These are phyloP conservation scores for Ogataea naganishii DNA, from an alignment of 805 yeast genomes.

Conservation along the genomic window DNA sequence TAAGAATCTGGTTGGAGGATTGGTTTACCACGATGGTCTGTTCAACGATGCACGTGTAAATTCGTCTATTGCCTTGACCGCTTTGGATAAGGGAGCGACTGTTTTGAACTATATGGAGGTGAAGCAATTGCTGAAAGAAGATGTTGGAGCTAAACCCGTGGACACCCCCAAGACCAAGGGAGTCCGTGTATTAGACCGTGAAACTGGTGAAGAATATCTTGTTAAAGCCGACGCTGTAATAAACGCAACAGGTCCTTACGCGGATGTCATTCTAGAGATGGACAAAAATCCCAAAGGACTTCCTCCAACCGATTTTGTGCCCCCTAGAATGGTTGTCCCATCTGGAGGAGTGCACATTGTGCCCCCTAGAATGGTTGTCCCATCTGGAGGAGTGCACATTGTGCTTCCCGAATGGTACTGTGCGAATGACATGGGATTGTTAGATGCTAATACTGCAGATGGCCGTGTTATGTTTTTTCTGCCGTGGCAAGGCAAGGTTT, in stretches of 20 bases:
- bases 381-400: conserved; percentile 90
- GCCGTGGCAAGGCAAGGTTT: conserved; percentile 96
- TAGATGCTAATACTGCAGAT: conserved; percentile 88
- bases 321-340: conserved; percentile 58
- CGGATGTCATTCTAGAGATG: conserved; percentile 80
- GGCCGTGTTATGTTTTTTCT: conserved; percentile 95
- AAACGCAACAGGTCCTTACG: conserved; percentile 92
- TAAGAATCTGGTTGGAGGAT: conserved; percentile 73
- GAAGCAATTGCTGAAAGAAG: conserved; percentile 59
- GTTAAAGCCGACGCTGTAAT: conserved; percentile 69
- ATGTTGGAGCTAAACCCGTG: conserved; percentile 37
- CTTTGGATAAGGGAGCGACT: conserved; percentile 82
- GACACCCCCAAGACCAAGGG: conserved; percentile 70
- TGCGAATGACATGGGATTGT: conserved; percentile 77
- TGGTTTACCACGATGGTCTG: conserved; percentile 92
- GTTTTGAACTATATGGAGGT: conserved; percentile 84
- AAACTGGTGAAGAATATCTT: conserved; percentile 52
- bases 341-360: conserved; percentile 54
- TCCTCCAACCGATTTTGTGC: conserved; percentile 51
- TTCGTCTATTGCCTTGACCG: conserved; percentile 76
- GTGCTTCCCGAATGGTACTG: conserved; percentile 89
- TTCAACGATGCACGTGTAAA: conserved; percentile 92
- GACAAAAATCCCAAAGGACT: conserved; percentile 62
- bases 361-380: conserved; percentile 77
- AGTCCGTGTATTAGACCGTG: conserved; percentile 65